phyloP scores from a whole-genome alignment of 768 basidiomycete genomes.

The Lentinula guzmanii region DNA sequence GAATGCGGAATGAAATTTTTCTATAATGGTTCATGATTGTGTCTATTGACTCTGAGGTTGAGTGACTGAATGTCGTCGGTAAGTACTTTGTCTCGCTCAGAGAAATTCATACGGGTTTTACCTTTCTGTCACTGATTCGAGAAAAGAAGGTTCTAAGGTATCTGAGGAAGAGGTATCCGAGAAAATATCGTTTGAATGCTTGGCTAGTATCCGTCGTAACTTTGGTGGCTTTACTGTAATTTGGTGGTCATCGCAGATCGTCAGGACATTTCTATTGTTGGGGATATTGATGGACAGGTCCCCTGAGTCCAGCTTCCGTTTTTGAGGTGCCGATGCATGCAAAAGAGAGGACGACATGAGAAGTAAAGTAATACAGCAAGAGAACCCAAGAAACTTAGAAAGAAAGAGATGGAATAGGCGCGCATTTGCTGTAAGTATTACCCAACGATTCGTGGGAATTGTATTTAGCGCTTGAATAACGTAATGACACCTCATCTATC shows the following conservation, averaged over 20 bases:
- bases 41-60: background rate
- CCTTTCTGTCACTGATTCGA: background rate
- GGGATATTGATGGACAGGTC: background rate
- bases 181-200: background rate
- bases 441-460: background rate
- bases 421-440: background rate
- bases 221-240: background rate
- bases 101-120: background rate
- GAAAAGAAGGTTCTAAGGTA: background rate
- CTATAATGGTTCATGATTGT: background rate
- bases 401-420: background rate
- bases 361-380: background rate
- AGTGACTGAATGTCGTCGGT: background rate
- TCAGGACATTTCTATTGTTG: background rate
- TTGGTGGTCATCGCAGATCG: background rate
- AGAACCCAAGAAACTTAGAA: background rate
- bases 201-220: conserved; percentile 3
- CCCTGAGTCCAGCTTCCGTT: background rate
- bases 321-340: background rate
- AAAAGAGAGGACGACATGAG: background rate
- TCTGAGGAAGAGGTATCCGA: background rate
- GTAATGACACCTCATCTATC: no score
- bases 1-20: conserved; percentile 2
- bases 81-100: background rate
- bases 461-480: background rate